These are phyloP conservation scores for Cryomyces minteri DNA, from an alignment of 495 filamentous ascomycete genomes.

Conservation along the genomic window DNA sequence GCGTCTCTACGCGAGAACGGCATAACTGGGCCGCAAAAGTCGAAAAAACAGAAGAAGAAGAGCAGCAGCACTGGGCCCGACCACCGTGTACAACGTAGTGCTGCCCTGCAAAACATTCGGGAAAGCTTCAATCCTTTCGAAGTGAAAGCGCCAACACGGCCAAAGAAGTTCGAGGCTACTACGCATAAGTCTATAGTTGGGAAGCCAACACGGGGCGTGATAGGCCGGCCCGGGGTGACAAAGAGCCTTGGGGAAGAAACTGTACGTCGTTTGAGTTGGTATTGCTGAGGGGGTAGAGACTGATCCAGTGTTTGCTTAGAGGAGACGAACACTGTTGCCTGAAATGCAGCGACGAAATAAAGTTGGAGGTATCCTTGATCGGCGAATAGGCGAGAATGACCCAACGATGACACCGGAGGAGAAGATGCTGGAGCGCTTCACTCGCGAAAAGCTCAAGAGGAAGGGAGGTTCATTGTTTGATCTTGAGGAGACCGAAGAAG, in stretches of 20 bases:
- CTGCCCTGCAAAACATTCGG: conserved; percentile 64
- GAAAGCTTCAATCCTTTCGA: conserved; percentile 97
- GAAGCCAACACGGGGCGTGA: conserved; percentile 30
- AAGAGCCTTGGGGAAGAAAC: conserved; percentile 78
- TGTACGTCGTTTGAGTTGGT: conserved; percentile 28
- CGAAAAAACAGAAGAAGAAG: conserved; percentile 70
- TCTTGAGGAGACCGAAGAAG: conserved; percentile 66
- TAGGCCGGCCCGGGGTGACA: conserved; percentile 58
- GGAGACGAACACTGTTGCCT: conserved; percentile 58
- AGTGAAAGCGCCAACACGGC: conserved; percentile 48
- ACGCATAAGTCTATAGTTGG: conserved; percentile 36
- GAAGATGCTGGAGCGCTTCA: conserved; percentile 76
- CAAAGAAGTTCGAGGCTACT: conserved; percentile 57
- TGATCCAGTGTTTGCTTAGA: conserved; percentile 23
- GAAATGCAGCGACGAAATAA: conserved; percentile 81
- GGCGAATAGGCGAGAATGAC: conserved; percentile 91
- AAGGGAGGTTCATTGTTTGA: conserved; percentile 70
- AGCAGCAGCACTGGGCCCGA: conserved; percentile 42
- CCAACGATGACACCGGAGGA: conserved; percentile 88
- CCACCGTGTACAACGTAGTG: conserved; percentile 50
- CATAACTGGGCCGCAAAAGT: conserved; percentile 74
- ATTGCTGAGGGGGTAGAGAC: background rate
- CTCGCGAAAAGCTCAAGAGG: conserved; percentile 60
- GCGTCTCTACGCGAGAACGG: conserved; percentile 72
- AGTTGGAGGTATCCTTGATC: conserved; percentile 78